Percentiles rank a stretch among this genome's conserved stretches.
Evolutionary conservation across 495 filamentous ascomycete species (phyloP).

Genomic region (Sordaria brevicollis): DNA sequence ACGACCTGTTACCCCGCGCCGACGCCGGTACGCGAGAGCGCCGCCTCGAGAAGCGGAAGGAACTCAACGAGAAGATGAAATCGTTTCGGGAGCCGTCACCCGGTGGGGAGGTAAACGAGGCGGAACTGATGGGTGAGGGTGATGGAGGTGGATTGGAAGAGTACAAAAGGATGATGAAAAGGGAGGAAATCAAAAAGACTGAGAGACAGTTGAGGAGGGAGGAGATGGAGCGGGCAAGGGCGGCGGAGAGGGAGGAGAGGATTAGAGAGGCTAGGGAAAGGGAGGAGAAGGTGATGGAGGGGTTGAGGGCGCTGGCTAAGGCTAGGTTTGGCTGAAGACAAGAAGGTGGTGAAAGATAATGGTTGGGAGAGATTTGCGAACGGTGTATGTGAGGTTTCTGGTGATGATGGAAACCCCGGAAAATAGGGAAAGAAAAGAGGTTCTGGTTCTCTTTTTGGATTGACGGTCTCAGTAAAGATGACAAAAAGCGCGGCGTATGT

Average conservation of each 20-base stretch:
- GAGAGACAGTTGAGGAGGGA: slow-evolving; percentile 58
- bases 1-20: slow-evolving; percentile 75
- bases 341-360: not conserved
- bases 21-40: slow-evolving; percentile 79
- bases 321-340: slow-evolving; percentile 39
- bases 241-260: slow-evolving; percentile 55
- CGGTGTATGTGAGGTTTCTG: no score
- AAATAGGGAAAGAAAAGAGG: not conserved
- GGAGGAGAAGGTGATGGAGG: slow-evolving; percentile 59
- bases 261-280: slow-evolving; percentile 42
- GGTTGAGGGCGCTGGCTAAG: slow-evolving; percentile 51
- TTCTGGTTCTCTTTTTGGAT: not conserved
- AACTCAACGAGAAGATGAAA: slow-evolving; percentile 45
- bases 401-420: no score
- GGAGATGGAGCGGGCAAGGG: slow-evolving; percentile 48
- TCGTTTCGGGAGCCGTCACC: slow-evolving; percentile 50
- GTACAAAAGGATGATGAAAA: slow-evolving; percentile 44
- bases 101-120: slow-evolving; percentile 47
- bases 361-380: no score
- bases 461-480: not conserved
- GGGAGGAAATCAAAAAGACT: slow-evolving; percentile 47
- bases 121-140: slow-evolving; percentile 51
- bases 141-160: slow-evolving; percentile 39
- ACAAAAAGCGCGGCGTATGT: not conserved
- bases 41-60: slow-evolving; percentile 66